Evolutionary conservation across 1,139 yeast genomes (phyloP).

Genomic region (Meyerozyma sp.): DNA sequence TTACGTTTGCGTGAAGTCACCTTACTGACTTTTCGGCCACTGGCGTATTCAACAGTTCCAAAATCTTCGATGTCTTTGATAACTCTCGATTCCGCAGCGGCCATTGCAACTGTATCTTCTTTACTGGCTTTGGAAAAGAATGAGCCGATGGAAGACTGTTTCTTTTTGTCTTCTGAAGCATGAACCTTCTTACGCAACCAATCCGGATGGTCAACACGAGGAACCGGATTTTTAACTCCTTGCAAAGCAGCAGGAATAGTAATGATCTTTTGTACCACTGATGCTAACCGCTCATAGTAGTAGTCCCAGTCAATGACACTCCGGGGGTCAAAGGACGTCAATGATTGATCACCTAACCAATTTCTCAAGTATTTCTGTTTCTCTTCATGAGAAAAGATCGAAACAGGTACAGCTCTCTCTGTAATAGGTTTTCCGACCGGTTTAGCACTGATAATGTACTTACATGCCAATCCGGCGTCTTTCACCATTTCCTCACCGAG

Average conservation of each 20-base stretch:
- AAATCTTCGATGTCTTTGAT: constrained; percentile 78
- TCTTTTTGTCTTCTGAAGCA: constrained; percentile 56
- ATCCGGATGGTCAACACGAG: constrained; percentile 89
- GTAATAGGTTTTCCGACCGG: constrained; percentile 90
- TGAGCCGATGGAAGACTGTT: constrained; percentile 59
- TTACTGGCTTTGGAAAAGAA: constrained; percentile 49
- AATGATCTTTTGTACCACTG: constrained; percentile 90
- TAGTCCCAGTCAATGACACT: constrained; percentile 90
- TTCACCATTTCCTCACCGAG: constrained; percentile 97
- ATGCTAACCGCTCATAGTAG: constrained; percentile 84
- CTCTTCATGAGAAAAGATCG: constrained; percentile 79
- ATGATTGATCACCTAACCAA: constrained; percentile 79
- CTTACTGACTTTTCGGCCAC: constrained; percentile 40
- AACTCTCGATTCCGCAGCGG: constrained; percentile 20
- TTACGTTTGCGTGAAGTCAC: constrained; percentile 43
- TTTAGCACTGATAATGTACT: constrained; percentile 81
- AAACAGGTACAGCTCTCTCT: constrained; percentile 94
- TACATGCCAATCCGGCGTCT: constrained; percentile 94
- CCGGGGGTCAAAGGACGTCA: constrained; percentile 85
- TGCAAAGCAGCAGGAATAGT: constrained; percentile 98
- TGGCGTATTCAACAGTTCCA: constrained; percentile 30
- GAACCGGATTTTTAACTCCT: constrained; percentile 87
- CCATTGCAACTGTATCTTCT: constrained; percentile 14
- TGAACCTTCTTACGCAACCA: constrained; percentile 75
- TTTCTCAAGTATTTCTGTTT: constrained; percentile 68